phyloP scores from a whole-genome alignment of 164 flowering plant species.

The Kalanchoe fedtschenkoi region DNA sequence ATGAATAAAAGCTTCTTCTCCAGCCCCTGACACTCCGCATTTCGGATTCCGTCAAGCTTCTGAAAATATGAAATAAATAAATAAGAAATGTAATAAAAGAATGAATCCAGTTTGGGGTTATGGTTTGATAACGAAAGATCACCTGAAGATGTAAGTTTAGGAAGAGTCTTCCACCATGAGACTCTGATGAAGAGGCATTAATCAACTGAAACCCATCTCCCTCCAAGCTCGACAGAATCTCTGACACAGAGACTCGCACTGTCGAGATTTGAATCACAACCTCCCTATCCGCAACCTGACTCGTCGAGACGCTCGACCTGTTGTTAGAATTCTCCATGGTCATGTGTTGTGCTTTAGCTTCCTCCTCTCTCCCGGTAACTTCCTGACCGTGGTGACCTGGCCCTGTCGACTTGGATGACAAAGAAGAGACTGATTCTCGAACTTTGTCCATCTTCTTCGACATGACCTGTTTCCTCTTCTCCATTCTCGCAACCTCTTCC shows the following conservation, averaged over 20 bases:
- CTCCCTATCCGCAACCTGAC: not conserved
- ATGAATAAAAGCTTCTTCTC: not conserved
- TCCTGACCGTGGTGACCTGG: not conserved
- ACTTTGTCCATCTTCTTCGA: not conserved
- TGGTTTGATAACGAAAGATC: not conserved
- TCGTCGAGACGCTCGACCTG: not conserved
- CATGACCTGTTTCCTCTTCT: not conserved
- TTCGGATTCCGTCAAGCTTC: not conserved
- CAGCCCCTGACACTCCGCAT: not conserved
- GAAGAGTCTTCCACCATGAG: constrained; percentile 28
- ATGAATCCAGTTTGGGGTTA: not conserved
- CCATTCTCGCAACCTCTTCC: constrained; percentile 2
- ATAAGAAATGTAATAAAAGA: not conserved
- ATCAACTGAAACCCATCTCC: constrained; percentile 26
- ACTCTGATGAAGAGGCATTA: constrained; percentile 31
- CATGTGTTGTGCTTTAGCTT: not conserved
- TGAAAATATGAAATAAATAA: not conserved
- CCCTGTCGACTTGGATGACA: not conserved
- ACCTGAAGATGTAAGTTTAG: constrained; percentile 26
- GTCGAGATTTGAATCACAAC: constrained; percentile 7
- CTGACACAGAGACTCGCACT: constrained; percentile 11
- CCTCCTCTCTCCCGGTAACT: not conserved
- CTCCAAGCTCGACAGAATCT: constrained; percentile 27
- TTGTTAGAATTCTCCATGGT: not conserved
- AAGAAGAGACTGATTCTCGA: not conserved